Percentiles rank a stretch among this genome's conserved stretches.
phyloP scores from a whole-genome alignment of 108 stramenopile species.

The Nitzschia inconspicua region DNA sequence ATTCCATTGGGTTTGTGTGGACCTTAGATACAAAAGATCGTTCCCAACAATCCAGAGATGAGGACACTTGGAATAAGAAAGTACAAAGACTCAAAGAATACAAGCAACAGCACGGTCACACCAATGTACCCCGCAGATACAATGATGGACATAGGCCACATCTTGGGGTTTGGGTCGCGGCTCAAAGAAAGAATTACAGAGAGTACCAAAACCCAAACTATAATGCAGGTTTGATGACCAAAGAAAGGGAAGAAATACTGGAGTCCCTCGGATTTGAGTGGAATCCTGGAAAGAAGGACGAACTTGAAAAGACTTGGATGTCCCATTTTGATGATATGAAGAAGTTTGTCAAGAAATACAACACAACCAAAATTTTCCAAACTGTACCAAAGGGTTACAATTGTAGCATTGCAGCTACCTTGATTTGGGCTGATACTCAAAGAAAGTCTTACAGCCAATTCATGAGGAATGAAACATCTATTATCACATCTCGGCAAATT shows the following conservation, averaged over 20 bases:
- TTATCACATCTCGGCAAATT: conserved; percentile 39
- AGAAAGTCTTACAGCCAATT: not conserved
- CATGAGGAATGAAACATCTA: not conserved
- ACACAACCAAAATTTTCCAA: not conserved
- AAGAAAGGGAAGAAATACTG: not conserved
- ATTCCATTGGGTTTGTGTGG: conserved; percentile 9
- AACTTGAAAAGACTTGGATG: conserved; percentile 2
- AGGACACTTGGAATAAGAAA: conserved; percentile 16
- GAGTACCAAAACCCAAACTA: conserved; percentile 7
- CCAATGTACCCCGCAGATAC: conserved; percentile 1
- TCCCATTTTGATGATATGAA: not conserved
- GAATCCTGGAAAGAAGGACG: no score
- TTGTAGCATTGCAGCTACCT: no score
- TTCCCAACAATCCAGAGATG: no score
- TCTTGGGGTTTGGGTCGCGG: conserved; percentile 2
- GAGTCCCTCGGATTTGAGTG: conserved; percentile 5
- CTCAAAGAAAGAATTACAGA: not conserved
- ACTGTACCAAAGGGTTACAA: not conserved
- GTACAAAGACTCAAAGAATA: conserved; percentile 9
- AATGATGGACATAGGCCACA: conserved; percentile 17
- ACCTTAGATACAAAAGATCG: no score
- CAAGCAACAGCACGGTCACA: conserved; percentile 7
- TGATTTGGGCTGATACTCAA: conserved; percentile 9
- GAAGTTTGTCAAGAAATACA: not conserved
- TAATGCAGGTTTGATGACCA: not conserved